These are phyloP conservation scores for Tuber magnatum DNA, from an alignment of 495 filamentous ascomycete genomes.

Conservation along the genomic window DNA sequence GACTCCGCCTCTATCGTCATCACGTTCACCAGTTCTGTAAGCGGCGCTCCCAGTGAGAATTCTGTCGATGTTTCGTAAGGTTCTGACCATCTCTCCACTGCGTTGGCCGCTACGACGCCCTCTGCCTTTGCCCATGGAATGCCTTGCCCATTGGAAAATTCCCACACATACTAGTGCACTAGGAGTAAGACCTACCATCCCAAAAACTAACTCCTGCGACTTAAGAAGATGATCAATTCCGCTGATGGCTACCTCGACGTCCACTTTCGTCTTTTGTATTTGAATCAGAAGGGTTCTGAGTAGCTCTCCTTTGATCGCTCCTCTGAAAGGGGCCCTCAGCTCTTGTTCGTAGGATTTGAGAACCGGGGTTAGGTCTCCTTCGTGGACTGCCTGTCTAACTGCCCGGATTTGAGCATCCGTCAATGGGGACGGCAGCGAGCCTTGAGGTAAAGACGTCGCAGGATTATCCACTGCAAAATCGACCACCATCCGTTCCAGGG, in stretches of 20 bases:
- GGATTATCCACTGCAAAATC: constrained; percentile 83
- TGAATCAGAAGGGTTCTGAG: constrained; percentile 87
- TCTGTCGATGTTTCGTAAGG: constrained; percentile 77
- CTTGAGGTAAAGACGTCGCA: constrained; percentile 45
- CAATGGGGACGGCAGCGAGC: constrained; percentile 40
- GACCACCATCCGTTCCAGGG: constrained; percentile 93
- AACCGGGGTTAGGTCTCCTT: constrained; percentile 88
- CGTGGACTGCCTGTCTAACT: constrained; percentile 68
- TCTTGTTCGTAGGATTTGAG: constrained; percentile 85
- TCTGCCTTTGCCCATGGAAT: constrained; percentile 58
- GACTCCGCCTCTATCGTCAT: constrained; percentile 46
- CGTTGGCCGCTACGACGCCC: constrained; percentile 55
- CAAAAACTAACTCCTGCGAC: constrained; percentile 95
- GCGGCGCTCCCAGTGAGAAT: constrained; percentile 58
- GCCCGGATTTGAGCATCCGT: constrained; percentile 58
- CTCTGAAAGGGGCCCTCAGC: constrained; percentile 66
- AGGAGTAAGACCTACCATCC: constrained; percentile 86
- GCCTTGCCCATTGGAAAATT: constrained; percentile 61
- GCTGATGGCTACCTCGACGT: constrained; percentile 89
- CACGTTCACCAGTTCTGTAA: constrained; percentile 49
- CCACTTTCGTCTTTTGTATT: constrained; percentile 97
- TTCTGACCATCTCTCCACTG: constrained; percentile 59
- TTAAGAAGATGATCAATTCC: constrained; percentile 89
- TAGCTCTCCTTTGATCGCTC: constrained; percentile 76
- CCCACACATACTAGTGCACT: constrained; percentile 77